Evolutionary conservation across 306 rosid genomes (phyloP).

Genomic region (Fagus sylvatica): DNA sequence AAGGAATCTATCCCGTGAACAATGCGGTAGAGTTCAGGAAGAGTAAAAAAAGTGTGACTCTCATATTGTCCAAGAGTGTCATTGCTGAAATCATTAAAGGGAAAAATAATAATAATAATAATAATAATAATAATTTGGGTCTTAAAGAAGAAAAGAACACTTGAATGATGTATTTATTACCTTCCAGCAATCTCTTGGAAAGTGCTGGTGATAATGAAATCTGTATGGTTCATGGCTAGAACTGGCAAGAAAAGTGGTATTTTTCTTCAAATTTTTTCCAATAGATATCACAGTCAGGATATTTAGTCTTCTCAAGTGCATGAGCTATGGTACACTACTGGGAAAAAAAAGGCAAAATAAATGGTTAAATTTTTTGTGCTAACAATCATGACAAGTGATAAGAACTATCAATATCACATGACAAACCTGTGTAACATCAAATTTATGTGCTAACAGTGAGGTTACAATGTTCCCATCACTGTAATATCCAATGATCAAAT

Average conservation of each 20-base stretch:
- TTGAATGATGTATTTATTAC: too few species aligned
- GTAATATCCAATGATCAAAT: constrained; percentile 94
- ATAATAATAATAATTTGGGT: too few species aligned
- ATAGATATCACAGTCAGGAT: constrained; percentile 94
- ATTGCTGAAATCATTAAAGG: constrained; percentile 60
- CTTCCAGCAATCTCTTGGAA: constrained; percentile 99
- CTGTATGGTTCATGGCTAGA: constrained; percentile 98
- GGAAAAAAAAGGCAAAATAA: too few species aligned
- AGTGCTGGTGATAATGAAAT: constrained; percentile 95
- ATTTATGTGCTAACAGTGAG: constrained; percentile 83
- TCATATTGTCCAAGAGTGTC: constrained; percentile 96
- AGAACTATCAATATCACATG: neutral
- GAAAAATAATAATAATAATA: too few species aligned
- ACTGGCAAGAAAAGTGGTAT: constrained; percentile 95
- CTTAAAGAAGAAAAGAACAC: too few species aligned
- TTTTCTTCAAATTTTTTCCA: constrained; percentile 91
- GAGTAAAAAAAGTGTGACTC: constrained; percentile 96
- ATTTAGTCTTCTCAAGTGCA: constrained; percentile 97
- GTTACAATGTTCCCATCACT: constrained; percentile 98
- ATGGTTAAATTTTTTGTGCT: too few species aligned
- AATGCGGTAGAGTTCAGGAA: constrained; percentile 94
- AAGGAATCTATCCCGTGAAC: constrained; percentile 97
- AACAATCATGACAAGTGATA: neutral
- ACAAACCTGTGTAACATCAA: constrained; percentile 89
- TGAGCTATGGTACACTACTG: constrained; percentile 97